A percentile compares a stretch with the other conserved stretches of the same genome.
phyloP scores from a whole-genome alignment of 2,329 filamentous ascomycete species.

The Pyricularia grisea region DNA sequence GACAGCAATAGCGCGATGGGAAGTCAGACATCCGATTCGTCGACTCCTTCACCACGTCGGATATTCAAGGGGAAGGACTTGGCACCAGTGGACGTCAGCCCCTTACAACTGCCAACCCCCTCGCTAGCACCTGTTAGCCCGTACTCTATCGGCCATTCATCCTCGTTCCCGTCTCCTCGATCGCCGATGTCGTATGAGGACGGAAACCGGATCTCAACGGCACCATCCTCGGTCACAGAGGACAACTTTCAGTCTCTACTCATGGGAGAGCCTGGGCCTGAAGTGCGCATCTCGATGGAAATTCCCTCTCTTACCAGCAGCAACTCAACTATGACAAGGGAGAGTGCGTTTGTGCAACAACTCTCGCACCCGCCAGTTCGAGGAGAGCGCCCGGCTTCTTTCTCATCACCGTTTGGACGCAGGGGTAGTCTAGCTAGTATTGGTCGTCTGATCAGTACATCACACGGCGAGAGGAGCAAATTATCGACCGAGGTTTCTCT shows the following conservation, averaged over 20 bases:
- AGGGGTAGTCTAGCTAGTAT: slow-evolving; percentile 69
- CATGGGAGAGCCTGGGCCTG: slow-evolving; percentile 65
- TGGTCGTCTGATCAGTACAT: slow-evolving; percentile 65
- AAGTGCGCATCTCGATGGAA: slow-evolving; percentile 59
- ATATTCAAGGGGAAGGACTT: slow-evolving; percentile 33
- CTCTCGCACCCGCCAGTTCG: slow-evolving; percentile 37
- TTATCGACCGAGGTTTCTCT: slow-evolving; percentile 57
- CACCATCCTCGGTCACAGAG: slow-evolving; percentile 64
- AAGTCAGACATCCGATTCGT: slow-evolving; percentile 28
- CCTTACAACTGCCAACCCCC: slow-evolving; percentile 32
- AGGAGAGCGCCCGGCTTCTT: slow-evolving; percentile 52
- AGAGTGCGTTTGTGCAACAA: slow-evolving; percentile 45
- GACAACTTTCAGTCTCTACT: slow-evolving; percentile 64
- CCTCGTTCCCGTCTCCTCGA: slow-evolving; percentile 62
- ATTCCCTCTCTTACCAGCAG: slow-evolving; percentile 68
- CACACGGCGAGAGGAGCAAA: slow-evolving; percentile 67
- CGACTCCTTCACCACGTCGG: slow-evolving; percentile 35
- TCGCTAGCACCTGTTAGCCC: slow-evolving; percentile 49
- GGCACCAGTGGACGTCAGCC: slow-evolving; percentile 39
- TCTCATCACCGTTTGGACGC: slow-evolving; percentile 51
- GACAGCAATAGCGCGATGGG: slow-evolving; percentile 13
- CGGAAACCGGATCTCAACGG: slow-evolving; percentile 59
- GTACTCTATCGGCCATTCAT: slow-evolving; percentile 52
- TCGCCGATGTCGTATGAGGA: slow-evolving; percentile 61
- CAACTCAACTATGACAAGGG: slow-evolving; percentile 66